phyloP scores from a whole-genome alignment of 495 filamentous ascomycete species.

The Neurospora cerealis region DNA sequence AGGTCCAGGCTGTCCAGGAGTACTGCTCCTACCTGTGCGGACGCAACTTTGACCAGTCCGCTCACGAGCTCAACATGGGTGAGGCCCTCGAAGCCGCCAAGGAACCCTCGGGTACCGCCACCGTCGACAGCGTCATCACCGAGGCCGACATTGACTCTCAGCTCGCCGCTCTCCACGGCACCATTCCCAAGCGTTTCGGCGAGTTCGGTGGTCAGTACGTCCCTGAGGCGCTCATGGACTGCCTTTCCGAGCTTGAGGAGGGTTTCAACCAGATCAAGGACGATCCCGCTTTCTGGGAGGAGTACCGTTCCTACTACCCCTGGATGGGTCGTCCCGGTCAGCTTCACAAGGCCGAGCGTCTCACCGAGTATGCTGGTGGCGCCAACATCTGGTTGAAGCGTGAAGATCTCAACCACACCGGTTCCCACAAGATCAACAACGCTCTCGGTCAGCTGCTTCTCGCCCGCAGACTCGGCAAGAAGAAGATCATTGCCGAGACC shows the following conservation, averaged over 20 bases:
- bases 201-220: conserved; percentile 99
- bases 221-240: conserved; percentile 96
- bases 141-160: conserved; percentile 35
- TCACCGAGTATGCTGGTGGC: conserved; percentile 81
- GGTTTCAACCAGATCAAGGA: conserved; percentile 83
- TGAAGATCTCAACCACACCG: conserved; percentile 83
- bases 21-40: conserved; percentile 79
- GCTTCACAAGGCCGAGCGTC: conserved; percentile 74
- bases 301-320: conserved; percentile 91
- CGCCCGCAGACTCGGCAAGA: conserved; percentile 76
- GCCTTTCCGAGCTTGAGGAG: conserved; percentile 76
- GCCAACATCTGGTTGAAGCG: conserved; percentile 94
- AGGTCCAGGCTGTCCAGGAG: conserved; percentile 67
- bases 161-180: conserved; percentile 37
- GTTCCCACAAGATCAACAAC: conserved; percentile 96
- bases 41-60: conserved; percentile 38
- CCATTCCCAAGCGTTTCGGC: conserved; percentile 77
- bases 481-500: conserved; percentile 88
- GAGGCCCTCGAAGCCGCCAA: conserved; percentile 48
- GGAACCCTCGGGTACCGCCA: conserved; percentile 43
- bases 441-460: conserved; percentile 83
- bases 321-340: conserved; percentile 95
- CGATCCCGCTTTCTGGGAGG: conserved; percentile 91
- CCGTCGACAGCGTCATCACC: conserved; percentile 36
- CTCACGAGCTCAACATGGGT: conserved; percentile 52